Base-by-base conservation (phyloP, 108 stramenopile genomes). In the Cyclotella sp. region DNA sequence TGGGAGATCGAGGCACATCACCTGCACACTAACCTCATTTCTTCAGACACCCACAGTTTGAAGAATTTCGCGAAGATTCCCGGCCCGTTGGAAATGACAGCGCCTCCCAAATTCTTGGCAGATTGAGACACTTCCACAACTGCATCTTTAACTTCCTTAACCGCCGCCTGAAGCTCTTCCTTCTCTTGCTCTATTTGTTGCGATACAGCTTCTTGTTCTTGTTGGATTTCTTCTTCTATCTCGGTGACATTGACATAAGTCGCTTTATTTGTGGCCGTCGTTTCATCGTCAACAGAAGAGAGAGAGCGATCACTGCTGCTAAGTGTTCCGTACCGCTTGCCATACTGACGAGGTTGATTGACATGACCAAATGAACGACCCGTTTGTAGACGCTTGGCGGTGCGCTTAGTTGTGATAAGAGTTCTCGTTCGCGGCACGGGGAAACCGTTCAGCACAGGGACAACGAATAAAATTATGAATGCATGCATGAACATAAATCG, bases 71-170 rank as follows among this genome's bases (percentile, higher is more conserved):
- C 30, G 18, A 76, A 64, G 34, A 85, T 85, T 45, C 68, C 68
- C 19, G 81, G 80, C 11, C 69, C 69, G 3, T 63, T 73, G 18
- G 39, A 58, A 22, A 83, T 40, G 0, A 78, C 49, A 0, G 82
- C 67, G 14, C 52, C 72, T 1, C 68, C 72, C 52, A 83, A 72
- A 49, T 83, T 83, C 54, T 47, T 61, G 1, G 82, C 72, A 41
- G 82, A 83, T 63, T 78, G 68, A 26, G 73, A 64, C 0, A 76
- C 74, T 39, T 81, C 80, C 52, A 51, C 54, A 26, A 70, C 84
- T 6, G 84, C 84, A 49, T 79, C 84, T 60, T 82, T 77, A 13
- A 85, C 84, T 71, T 81, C 84, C 34, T 82, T 71, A 21, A 85
- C 84, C 15, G 84, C 84, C 24, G 27, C 76, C 34, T 75, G 43